Conservation (phyloP, 2,329 filamentous ascomycete genomes). For the Colletotrichum truncatum region DNA sequence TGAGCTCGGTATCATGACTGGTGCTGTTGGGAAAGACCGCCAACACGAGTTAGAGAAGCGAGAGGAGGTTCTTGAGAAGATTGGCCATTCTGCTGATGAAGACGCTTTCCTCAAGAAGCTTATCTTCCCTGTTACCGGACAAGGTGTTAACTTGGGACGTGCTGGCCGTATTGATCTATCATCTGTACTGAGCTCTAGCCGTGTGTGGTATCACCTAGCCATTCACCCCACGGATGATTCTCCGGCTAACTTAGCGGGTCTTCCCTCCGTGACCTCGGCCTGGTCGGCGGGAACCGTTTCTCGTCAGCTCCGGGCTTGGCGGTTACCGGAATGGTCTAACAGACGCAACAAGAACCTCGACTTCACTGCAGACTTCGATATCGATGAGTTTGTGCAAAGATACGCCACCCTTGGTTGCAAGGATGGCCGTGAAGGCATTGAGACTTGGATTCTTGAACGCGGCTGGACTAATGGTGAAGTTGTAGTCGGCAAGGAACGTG, state of each 20-base stretch:
- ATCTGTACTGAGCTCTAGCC: constrained; percentile 79
- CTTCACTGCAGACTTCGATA: constrained; percentile 95
- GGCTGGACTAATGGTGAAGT: constrained; percentile 99
- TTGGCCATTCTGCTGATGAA: constrained; percentile 82
- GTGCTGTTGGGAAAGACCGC: constrained; percentile 73
- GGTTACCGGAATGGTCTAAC: constrained; percentile 96
- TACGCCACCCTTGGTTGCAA: constrained; percentile 87
- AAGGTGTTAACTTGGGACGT: constrained; percentile 84
- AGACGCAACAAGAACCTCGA: constrained; percentile 89
- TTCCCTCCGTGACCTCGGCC: constrained; percentile 77
- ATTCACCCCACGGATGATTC: constrained; percentile 91
- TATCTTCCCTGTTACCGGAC: constrained; percentile 78
- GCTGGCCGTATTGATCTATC: constrained; percentile 82
- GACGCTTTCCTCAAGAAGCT: constrained; percentile 85
- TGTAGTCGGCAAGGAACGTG: constrained; percentile 85
- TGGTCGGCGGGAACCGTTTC: constrained; percentile 97
- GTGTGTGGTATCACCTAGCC: constrained; percentile 94
- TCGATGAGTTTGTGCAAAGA: constrained; percentile 88
- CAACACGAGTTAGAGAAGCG: constrained; percentile 84
- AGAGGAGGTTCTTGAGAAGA: constrained; percentile 85
- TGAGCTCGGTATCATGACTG: constrained; percentile 79
- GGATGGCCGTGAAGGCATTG: constrained; percentile 90
- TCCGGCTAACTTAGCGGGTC: constrained; percentile 77
- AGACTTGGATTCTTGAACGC: constrained; percentile 92
- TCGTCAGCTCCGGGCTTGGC: constrained; percentile 91